phyloP scores from a whole-genome alignment of 345 rosid genomes.

The Sisymbrium altissimum region DNA sequence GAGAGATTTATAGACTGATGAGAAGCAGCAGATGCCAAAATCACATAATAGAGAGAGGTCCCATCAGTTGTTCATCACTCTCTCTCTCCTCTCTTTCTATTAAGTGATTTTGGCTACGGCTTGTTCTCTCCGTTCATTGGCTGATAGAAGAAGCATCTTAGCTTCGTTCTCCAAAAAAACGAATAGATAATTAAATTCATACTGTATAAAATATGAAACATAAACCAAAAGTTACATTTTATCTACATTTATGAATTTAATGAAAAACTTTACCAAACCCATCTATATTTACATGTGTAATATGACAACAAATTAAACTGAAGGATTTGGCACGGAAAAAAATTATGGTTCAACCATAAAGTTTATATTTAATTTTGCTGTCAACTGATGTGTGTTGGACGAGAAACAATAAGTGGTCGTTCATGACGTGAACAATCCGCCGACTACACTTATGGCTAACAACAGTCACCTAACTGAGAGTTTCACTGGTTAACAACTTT shows the following conservation, averaged over 20 bases:
- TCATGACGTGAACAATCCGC: conserved; percentile 22
- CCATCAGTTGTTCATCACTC: no score
- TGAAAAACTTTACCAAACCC: not conserved
- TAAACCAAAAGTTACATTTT: not conserved
- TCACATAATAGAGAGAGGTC: no score
- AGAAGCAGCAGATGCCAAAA: no score
- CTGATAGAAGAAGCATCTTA: not conserved
- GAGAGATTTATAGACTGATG: no score
- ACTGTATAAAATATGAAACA: not conserved
- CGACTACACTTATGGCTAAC: conserved; percentile 25
- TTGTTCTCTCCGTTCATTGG: not conserved
- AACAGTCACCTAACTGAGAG: conserved; percentile 19
- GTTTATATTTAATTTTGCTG: not conserved
- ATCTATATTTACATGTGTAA: not conserved
- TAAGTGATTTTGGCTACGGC: not conserved
- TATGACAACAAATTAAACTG: not conserved
- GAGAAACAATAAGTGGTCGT: conserved; percentile 15
- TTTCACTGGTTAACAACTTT: conserved; percentile 27
- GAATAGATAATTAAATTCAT: not conserved
- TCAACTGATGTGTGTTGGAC: conserved; percentile 9
- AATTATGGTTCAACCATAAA: not conserved
- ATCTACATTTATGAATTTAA: not conserved
- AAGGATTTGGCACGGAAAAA: not conserved
- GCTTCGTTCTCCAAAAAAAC: not conserved
- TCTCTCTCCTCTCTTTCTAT: not conserved